Percentiles rank a stretch among this genome's conserved stretches.
These are phyloP conservation scores for Rhizopus delemar DNA, from an alignment of 371 early-diverging fungal species.

Conservation along the genomic window DNA sequence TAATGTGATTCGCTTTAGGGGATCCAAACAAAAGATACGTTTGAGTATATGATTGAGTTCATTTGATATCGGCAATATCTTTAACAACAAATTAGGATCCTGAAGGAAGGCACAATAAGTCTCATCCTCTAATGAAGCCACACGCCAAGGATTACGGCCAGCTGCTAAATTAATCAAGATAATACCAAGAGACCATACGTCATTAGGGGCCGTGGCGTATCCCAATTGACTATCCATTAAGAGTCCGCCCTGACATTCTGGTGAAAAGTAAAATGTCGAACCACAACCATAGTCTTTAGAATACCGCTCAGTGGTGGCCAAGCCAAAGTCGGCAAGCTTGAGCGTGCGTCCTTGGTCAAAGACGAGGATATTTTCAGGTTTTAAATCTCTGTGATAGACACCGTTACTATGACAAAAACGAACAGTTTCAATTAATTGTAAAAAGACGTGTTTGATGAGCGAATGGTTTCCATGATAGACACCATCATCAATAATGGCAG, in stretches of 20 bases:
- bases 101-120: conserved; percentile 70
- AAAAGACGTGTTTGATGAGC: conserved; percentile 58
- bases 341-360: conserved; percentile 52
- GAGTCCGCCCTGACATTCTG: conserved; percentile 81
- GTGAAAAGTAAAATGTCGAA: conserved; percentile 90
- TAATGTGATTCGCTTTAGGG: conserved; percentile 68
- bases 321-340: conserved; percentile 93
- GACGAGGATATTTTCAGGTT: conserved; percentile 71
- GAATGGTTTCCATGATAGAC: conserved; percentile 52
- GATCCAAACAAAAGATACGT: conserved; percentile 73
- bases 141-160: conserved; percentile 82
- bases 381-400: conserved; percentile 75
- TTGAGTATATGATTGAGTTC: conserved; percentile 74
- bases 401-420: conserved; percentile 57
- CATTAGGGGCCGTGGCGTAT: conserved; percentile 77
- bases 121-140: conserved; percentile 70
- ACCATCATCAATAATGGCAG: conserved; percentile 62
- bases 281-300: conserved; percentile 90
- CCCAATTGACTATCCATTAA: conserved; percentile 31
- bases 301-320: conserved; percentile 75
- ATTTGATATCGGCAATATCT: conserved; percentile 69
- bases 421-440: conserved; percentile 63
- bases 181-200: conserved; percentile 86
- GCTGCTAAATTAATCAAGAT: conserved; percentile 78
- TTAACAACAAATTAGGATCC: conserved; percentile 61